Conservation (phyloP, 2,329 filamentous ascomycete genomes). For the Aspergillus brunneoviolaceus region DNA sequence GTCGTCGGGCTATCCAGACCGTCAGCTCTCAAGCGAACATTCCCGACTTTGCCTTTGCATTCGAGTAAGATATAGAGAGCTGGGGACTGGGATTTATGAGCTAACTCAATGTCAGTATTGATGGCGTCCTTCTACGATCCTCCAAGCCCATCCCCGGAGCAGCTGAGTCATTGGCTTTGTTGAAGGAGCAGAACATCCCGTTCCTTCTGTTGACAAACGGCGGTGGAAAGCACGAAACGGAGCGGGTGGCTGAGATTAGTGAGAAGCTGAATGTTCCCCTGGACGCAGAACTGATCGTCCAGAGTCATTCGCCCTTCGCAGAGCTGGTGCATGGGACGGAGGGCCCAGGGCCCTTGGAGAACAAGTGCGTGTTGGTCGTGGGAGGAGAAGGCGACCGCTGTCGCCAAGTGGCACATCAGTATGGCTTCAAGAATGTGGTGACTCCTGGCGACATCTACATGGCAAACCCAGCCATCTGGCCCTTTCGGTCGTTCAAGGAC, state of each 20-base stretch:
- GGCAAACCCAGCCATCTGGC: slow-evolving; percentile 74
- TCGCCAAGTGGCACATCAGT: slow-evolving; percentile 70
- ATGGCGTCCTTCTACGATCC: slow-evolving; percentile 89
- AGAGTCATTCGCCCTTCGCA: slow-evolving; percentile 88
- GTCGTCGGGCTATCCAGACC: slow-evolving; percentile 30
- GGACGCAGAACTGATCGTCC: slow-evolving; percentile 70
- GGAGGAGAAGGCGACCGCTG: slow-evolving; percentile 68
- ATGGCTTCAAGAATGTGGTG: slow-evolving; percentile 75
- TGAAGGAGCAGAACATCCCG: slow-evolving; percentile 74
- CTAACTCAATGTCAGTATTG: slow-evolving; percentile 60
- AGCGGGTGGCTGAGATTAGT: slow-evolving; percentile 69
- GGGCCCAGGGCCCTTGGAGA: slow-evolving; percentile 52
- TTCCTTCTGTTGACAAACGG: slow-evolving; percentile 97
- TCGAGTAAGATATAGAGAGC: slow-evolving; percentile 40
- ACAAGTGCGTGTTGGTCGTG: slow-evolving; percentile 72
- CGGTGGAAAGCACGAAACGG: slow-evolving; percentile 77
- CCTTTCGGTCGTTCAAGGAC: slow-evolving; percentile 67
- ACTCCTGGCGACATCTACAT: slow-evolving; percentile 81
- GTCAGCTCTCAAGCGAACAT: slow-evolving; percentile 25
- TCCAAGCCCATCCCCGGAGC: slow-evolving; percentile 77
- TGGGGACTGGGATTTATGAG: not conserved
- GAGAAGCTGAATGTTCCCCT: slow-evolving; percentile 64
- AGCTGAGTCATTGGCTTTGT: slow-evolving; percentile 67
- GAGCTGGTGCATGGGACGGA: slow-evolving; percentile 63
- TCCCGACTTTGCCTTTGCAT: slow-evolving; percentile 47